Evolutionary conservation across 257 asterid genomes (phyloP), one percentile per base, ranked within the genome.

Genomic region (Lycium ferocissimum): DNA sequence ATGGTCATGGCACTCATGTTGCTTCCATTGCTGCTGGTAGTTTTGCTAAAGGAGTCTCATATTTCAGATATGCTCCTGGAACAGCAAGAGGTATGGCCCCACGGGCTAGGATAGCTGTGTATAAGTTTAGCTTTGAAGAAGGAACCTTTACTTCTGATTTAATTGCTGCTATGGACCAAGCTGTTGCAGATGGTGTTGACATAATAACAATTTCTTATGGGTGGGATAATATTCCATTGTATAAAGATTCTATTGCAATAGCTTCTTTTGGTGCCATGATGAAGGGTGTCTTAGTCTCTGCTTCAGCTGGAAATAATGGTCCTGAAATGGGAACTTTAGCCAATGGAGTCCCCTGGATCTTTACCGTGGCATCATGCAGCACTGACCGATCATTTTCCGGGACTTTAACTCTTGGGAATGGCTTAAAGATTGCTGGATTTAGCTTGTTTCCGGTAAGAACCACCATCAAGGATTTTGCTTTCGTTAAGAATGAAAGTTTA

Each of bases 351-450:
- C 90, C 91, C 3, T 90, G 91, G 92, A 87, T 86, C 2, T 79
- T 87, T 63, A 85, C 81, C 0, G 92, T 90, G 4, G 91, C 90
- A 10, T 84, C 92, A 0, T 88, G 89, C 8, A 86, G 87, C 0
- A 47, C 87, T 3, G 92, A 90, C 12, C 85, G 92, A 20, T 88
- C 89, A 87, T 82, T 90, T 1, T 86, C 89, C 0, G 89, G 90
- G 49, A 88, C 79, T 0, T 15, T 90, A 7, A 88, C 89, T 10
- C 82, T 90, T 11, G 91, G 91, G 6, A 90, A 88, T 0, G 89
- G 89, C 5, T 84, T 62, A 49, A 84, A 76, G 6, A 75, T 88
- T 73, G 83, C 40, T 0, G 92, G 90, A 15, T 90, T 89, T 91
- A 87, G 80, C 12, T 49, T 82, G 2, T 90, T 88, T 47, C 90